Conservation (phyloP, 2,329 filamentous ascomycete species). For the Ophiosphaerella herpotricha region DNA sequence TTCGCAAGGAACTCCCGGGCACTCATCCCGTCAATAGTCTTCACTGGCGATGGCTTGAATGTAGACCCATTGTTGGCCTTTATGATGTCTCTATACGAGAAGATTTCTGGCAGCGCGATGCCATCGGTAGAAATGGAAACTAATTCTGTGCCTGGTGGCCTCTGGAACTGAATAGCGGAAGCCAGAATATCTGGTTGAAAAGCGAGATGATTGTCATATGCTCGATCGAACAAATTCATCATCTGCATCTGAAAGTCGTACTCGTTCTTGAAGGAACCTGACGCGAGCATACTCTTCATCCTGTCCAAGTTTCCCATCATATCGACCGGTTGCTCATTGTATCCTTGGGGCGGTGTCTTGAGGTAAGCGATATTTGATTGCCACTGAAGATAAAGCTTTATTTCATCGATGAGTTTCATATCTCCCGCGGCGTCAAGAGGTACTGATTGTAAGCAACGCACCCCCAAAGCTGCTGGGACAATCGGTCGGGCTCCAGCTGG, state of each 20-base stretch:
- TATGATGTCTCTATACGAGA: slow-evolving; percentile 36
- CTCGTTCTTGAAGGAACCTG: slow-evolving; percentile 42
- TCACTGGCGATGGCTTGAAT: slow-evolving; percentile 43
- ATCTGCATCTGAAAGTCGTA: slow-evolving; percentile 49
- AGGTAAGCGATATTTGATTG: slow-evolving; percentile 48
- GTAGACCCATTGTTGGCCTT: slow-evolving; percentile 29
- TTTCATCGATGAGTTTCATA: slow-evolving; percentile 37
- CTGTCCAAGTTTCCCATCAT: slow-evolving; percentile 43
- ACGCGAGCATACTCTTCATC: slow-evolving; percentile 37
- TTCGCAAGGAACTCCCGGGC: slow-evolving; percentile 40
- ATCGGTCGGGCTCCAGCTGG: slow-evolving; percentile 32
- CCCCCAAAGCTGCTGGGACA: slow-evolving; percentile 40
- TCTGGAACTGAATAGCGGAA: slow-evolving; percentile 44
- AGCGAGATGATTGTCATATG: slow-evolving; percentile 49
- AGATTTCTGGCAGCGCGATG: slow-evolving; percentile 43
- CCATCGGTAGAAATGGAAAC: slow-evolving; percentile 46
- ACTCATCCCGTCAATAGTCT: slow-evolving; percentile 44
- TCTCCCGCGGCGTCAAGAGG: slow-evolving; percentile 43
- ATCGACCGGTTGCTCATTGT: slow-evolving; percentile 46
- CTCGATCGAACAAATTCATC: slow-evolving; percentile 39
- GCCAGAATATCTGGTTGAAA: slow-evolving; percentile 46
- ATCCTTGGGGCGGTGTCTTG: slow-evolving; percentile 43
- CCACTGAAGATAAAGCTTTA: slow-evolving; percentile 45
- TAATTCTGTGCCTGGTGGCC: slow-evolving; percentile 35
- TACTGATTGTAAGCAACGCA: slow-evolving; percentile 43